Evolutionary conservation across 2,329 filamentous ascomycete species (phyloP).

Genomic region (Neophaeococcomyces mojaviensis): DNA sequence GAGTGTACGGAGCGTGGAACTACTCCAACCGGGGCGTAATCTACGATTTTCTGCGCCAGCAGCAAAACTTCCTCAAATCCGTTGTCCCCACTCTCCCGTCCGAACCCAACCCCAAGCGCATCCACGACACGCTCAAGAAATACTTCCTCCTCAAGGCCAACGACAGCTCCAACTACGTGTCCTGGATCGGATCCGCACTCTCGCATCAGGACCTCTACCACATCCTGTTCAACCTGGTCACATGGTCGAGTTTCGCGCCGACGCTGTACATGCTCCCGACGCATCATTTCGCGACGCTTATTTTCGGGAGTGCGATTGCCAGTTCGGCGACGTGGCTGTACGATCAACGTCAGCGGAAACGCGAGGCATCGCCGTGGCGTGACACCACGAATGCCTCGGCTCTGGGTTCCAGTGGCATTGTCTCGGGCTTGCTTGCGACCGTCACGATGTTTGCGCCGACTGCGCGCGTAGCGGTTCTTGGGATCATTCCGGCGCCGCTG

Average conservation of each 20-base stretch:
- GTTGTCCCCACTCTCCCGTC: neutral
- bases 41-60: neutral
- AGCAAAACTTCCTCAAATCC: neutral
- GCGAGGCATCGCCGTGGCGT: too few species aligned
- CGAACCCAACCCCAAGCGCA: neutral
- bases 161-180: neutral
- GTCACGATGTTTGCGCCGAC: conserved; percentile 7
- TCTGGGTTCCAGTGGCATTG: conserved; percentile 7
- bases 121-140: neutral
- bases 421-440: conserved; percentile 1
- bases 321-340: neutral
- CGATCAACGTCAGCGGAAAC: neutral
- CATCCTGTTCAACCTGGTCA: conserved; percentile 4
- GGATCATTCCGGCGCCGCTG: conserved; percentile 5
- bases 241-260: conserved; percentile 4
- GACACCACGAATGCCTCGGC: neutral
- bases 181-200: neutral
- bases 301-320: neutral
- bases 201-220: conserved; percentile 1
- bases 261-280: conserved; percentile 2
- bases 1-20: conserved; percentile 7
- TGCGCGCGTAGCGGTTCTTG: neutral
- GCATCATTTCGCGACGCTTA: neutral
- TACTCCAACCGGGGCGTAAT: conserved; percentile 1
- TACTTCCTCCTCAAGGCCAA: conserved; percentile 1